phyloP scores from a whole-genome alignment of 345 rosid genomes.

The Rhodomyrtus tomentosa region DNA sequence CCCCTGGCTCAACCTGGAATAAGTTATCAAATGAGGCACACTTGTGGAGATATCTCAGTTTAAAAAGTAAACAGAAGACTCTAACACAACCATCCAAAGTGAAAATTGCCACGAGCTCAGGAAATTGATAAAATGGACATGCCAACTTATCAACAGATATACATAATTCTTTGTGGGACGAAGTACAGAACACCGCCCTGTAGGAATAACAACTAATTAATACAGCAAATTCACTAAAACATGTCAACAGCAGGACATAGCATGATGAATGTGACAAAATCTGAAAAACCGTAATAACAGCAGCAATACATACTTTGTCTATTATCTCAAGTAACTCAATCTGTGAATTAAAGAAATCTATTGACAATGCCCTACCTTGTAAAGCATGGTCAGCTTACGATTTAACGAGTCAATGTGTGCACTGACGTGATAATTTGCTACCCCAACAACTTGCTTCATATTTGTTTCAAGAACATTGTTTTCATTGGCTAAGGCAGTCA shows the following conservation, averaged over 20 bases:
- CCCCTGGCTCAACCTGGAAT: conserved; percentile 79
- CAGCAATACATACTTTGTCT: not conserved
- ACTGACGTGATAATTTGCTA: conserved; percentile 91
- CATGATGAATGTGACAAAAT: not conserved
- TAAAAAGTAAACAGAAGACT: not conserved
- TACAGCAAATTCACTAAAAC: not conserved
- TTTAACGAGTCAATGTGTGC: conserved; percentile 80
- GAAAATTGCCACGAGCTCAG: not conserved
- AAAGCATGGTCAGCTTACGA: conserved; percentile 92
- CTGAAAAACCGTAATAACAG: not conserved
- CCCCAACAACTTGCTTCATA: conserved; percentile 46
- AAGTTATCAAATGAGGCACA: not conserved
- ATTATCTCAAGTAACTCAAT: not conserved
- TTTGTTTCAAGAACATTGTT: conserved; percentile 22
- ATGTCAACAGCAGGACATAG: not conserved
- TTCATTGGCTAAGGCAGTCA: conserved; percentile 77
- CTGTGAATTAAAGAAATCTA: not conserved
- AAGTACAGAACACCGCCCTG: not conserved
- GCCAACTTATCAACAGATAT: not conserved
- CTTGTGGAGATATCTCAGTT: not conserved
- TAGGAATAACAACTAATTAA: not conserved
- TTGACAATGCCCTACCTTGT: conserved; percentile 42
- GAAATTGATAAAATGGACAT: not conserved
- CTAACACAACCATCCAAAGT: not conserved
- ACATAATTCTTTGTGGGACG: not conserved